A percentile compares a stretch with the other conserved stretches of the same genome.
Evolutionary conservation across 352 stramenopile species (phyloP).

Genomic region (Globisporangium lucens): DNA sequence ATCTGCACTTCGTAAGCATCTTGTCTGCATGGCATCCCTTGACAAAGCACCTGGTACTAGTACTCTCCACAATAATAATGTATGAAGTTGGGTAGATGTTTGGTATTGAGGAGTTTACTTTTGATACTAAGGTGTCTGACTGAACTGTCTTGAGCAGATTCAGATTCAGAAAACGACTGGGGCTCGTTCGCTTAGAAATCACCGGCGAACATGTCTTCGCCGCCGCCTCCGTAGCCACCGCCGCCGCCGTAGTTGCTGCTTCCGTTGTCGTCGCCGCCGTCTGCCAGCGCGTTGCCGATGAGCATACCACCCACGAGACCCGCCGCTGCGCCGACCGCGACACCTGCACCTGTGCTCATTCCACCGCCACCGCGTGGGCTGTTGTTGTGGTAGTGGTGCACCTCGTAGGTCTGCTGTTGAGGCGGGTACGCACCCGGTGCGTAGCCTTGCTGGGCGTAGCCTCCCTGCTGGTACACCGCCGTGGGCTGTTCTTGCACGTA

Average conservation of each 20-base stretch:
- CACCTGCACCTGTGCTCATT: slow-evolving; percentile 18
- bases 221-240: slow-evolving; percentile 5
- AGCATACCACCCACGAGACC: slow-evolving; percentile 22
- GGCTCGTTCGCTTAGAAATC: slow-evolving; percentile 16
- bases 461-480: slow-evolving; percentile 26
- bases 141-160: background rate
- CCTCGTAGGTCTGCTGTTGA: slow-evolving; percentile 19
- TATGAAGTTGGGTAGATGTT: background rate
- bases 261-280: slow-evolving; percentile 16
- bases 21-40: no score
- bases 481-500: slow-evolving; percentile 30
- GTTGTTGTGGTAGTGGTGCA: slow-evolving; percentile 15
- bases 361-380: slow-evolving; percentile 15
- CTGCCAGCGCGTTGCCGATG: slow-evolving; percentile 20
- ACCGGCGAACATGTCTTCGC: slow-evolving; percentile 18
- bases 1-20: background rate
- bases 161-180: background rate
- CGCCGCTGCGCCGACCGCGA: slow-evolving; percentile 17
- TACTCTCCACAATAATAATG: background rate
- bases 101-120: background rate
- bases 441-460: slow-evolving; percentile 40
- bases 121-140: background rate
- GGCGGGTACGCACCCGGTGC: slow-evolving; percentile 32
- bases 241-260: slow-evolving; percentile 10
- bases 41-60: no score